A percentile compares a stretch with the other conserved stretches of the same genome.
Conservation (phyloP, 2,329 filamentous ascomycete species). For the Daldinia sp. region DNA sequence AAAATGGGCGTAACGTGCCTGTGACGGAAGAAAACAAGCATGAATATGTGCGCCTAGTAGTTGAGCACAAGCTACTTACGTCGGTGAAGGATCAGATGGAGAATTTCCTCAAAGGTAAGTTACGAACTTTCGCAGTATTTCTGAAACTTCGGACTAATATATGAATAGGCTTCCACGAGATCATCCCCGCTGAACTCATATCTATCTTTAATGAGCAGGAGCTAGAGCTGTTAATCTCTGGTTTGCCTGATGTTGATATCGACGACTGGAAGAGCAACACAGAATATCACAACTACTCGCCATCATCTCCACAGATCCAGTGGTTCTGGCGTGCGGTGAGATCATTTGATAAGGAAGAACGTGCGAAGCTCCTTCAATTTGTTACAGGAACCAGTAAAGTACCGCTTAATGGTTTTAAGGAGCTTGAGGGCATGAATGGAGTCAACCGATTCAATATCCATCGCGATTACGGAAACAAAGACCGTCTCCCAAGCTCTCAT, state of each 20-base stretch:
- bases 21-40: conserved; percentile 99
- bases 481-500: conserved; percentile 93
- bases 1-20: conserved; percentile 88
- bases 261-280: conserved; percentile 99
- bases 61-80: conserved; percentile 91
- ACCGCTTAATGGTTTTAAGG: conserved; percentile 97
- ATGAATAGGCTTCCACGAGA: conserved; percentile 88
- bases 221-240: conserved; percentile 94
- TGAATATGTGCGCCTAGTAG: conserved; percentile 93
- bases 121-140: conserved; percentile 14
- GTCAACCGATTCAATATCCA: conserved; percentile 99
- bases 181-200: conserved; percentile 93
- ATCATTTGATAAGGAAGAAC: conserved; percentile 98
- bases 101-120: conserved; percentile 84
- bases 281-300: conserved; percentile 97
- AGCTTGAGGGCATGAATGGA: conserved; percentile 99
- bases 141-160: conserved; percentile 49
- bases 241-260: conserved; percentile 95
- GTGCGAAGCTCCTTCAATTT: conserved; percentile 95
- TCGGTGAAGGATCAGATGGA: conserved; percentile 96
- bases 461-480: conserved; percentile 96
- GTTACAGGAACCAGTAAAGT: conserved; percentile 99
- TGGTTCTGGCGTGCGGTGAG: conserved; percentile 99
- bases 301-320: conserved; percentile 94
- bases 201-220: conserved; percentile 99